These are phyloP conservation scores for Zychaea mexicana DNA, from an alignment of 371 early-diverging fungal genomes.

Conservation along the genomic window DNA sequence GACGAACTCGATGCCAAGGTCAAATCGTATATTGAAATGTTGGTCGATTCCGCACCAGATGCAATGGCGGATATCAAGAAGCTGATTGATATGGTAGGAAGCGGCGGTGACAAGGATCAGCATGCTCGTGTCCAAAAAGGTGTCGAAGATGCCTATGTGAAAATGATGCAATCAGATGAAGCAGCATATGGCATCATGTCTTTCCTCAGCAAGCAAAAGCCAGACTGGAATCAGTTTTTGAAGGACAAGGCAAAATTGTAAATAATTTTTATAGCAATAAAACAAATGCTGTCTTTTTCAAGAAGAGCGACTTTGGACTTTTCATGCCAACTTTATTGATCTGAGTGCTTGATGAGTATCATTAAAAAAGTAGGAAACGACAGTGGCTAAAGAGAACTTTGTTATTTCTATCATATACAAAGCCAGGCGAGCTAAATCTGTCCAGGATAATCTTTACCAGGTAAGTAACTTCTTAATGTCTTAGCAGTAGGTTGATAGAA, in stretches of 20 bases:
- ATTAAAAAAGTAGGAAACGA: no score
- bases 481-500: no score
- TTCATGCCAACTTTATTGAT: no score
- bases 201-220: conserved; percentile 57
- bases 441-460: no score
- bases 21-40: conserved; percentile 37
- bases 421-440: no score
- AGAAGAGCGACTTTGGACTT: no score
- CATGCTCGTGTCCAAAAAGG: conserved; percentile 33
- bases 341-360: no score
- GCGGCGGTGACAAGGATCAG: conserved; percentile 32
- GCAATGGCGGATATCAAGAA: conserved; percentile 59
- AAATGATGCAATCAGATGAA: conserved; percentile 71
- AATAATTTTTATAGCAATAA: neutral
- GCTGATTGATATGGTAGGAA: conserved; percentile 47
- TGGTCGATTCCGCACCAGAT: conserved; percentile 59
- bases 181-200: conserved; percentile 69
- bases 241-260: conserved; percentile 40
- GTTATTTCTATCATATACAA: no score
- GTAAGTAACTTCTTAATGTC: no score
- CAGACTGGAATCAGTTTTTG: conserved; percentile 60
- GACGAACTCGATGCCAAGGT: conserved; percentile 50
- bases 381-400: no score
- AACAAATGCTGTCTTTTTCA: no score
- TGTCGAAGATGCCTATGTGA: conserved; percentile 48